Evolutionary conservation across 2,329 filamentous ascomycete genomes (phyloP).

Genomic region (Huntiella bhutanensis): DNA sequence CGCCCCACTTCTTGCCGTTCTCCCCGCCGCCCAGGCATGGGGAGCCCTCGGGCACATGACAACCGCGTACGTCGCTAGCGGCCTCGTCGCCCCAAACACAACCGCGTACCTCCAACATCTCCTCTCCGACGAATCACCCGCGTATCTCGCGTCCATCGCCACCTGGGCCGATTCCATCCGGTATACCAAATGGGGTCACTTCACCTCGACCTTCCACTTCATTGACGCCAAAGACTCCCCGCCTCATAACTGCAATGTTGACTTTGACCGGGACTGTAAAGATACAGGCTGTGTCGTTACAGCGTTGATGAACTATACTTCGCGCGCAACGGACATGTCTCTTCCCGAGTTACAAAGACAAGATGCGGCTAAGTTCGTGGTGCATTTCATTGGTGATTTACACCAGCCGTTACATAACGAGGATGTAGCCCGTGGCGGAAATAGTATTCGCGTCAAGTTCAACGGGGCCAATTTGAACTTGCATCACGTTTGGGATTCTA

Average conservation of each 20-base stretch:
- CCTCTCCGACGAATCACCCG: constrained; percentile 31
- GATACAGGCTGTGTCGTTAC: constrained; percentile 41
- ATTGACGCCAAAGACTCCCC: constrained; percentile 49
- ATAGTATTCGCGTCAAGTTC: constrained; percentile 46
- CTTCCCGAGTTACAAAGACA: constrained; percentile 28
- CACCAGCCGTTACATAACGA: constrained; percentile 52
- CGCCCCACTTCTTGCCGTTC: constrained; percentile 17
- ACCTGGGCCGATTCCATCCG: constrained; percentile 50
- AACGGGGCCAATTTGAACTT: constrained; percentile 40
- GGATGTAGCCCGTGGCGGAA: constrained; percentile 45
- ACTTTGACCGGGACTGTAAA: constrained; percentile 42
- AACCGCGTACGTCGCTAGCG: constrained; percentile 42
- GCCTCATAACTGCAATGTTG: constrained; percentile 36
- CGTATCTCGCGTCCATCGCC: constrained; percentile 44
- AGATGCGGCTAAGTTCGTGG: constrained; percentile 46
- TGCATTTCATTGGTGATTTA: constrained; percentile 52
- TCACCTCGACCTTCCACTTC: constrained; percentile 45
- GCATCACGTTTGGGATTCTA: constrained; percentile 56
- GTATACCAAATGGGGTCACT: constrained; percentile 43
- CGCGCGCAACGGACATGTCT: constrained; percentile 27
- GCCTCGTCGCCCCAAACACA: constrained; percentile 38
- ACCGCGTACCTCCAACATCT: constrained; percentile 37
- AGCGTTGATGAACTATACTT: constrained; percentile 42
- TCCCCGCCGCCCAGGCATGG: constrained; percentile 22
- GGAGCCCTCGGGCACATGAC: constrained; percentile 44